Evolutionary conservation across 331 rosid species (phyloP).

Genomic region (Quercus tomentella): DNA sequence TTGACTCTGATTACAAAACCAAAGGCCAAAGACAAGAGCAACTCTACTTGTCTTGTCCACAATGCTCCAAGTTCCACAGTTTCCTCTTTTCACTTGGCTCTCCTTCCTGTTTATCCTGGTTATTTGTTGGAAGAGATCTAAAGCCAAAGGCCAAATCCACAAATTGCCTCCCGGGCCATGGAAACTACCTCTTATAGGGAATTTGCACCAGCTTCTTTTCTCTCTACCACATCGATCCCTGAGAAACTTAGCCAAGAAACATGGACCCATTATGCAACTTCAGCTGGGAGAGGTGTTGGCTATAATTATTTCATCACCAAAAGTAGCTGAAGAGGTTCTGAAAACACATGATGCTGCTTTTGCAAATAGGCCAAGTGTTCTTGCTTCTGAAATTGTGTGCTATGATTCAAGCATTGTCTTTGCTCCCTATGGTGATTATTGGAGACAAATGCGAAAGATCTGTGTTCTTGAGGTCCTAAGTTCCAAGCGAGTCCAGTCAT

Average conservation of each 20-base stretch:
- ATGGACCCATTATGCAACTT: constrained; percentile 43
- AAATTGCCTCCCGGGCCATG: constrained; percentile 40
- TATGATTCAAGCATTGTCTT: constrained; percentile 20
- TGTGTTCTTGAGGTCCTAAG: constrained; percentile 21
- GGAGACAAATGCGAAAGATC: constrained; percentile 52
- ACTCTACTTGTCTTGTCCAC: background rate
- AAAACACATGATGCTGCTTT: constrained; percentile 29
- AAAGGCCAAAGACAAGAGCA: background rate
- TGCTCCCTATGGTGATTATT: constrained; percentile 41
- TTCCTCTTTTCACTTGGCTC: background rate
- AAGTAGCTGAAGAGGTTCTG: constrained; percentile 25
- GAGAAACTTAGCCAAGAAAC: constrained; percentile 14
- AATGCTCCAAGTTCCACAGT: background rate
- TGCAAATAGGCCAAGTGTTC: constrained; percentile 8
- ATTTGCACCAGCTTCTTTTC: constrained; percentile 28
- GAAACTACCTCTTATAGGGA: constrained; percentile 38
- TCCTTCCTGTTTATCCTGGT: background rate
- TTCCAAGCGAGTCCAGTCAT: constrained; percentile 25
- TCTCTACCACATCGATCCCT: constrained; percentile 26
- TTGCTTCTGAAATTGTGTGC: background rate
- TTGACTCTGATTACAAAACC: too few species aligned
- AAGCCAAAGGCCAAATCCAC: background rate
- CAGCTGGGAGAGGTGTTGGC: constrained; percentile 35
- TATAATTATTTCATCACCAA: constrained; percentile 30
- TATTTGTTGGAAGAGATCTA: background rate